Conservation (phyloP, 768 basidiomycete species). For the Gymnopilus dilepis region DNA sequence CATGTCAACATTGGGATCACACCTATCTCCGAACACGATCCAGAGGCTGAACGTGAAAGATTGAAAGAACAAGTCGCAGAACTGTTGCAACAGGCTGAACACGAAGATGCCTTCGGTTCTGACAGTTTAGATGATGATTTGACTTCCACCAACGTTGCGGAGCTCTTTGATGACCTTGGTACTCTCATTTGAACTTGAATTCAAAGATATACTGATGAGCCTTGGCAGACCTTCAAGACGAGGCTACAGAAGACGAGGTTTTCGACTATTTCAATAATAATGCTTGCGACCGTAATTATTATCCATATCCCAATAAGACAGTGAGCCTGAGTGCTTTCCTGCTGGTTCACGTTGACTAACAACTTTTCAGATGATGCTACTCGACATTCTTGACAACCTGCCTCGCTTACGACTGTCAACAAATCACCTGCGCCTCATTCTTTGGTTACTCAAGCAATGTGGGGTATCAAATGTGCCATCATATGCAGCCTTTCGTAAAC, state of each 20-base stretch:
- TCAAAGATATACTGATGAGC: too few species aligned
- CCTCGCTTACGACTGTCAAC: constrained; percentile 26
- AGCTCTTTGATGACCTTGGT: not conserved
- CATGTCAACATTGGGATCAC: not conserved
- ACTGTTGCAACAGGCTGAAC: not conserved
- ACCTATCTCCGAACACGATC: not conserved
- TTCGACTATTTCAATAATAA: not conserved
- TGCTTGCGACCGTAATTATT: not conserved
- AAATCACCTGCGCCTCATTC: constrained; percentile 23
- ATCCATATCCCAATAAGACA: not conserved
- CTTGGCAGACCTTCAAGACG: too few species aligned
- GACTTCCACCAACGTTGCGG: not conserved
- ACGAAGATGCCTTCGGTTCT: not conserved
- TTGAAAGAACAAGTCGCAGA: not conserved
- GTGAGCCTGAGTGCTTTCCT: too few species aligned
- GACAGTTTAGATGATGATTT: not conserved
- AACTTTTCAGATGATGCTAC: not conserved
- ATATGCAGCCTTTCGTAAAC: constrained; percentile 20
- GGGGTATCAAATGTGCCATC: constrained; percentile 26
- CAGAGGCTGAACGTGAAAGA: not conserved
- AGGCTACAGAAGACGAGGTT: not conserved
- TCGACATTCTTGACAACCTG: constrained; percentile 30
- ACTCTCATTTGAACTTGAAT: not conserved
- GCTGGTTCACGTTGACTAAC: not conserved
- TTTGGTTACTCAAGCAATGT: constrained; percentile 26